Evolutionary conservation across 768 basidiomycete species (phyloP).

Genomic region (Mycena leptocephala): DNA sequence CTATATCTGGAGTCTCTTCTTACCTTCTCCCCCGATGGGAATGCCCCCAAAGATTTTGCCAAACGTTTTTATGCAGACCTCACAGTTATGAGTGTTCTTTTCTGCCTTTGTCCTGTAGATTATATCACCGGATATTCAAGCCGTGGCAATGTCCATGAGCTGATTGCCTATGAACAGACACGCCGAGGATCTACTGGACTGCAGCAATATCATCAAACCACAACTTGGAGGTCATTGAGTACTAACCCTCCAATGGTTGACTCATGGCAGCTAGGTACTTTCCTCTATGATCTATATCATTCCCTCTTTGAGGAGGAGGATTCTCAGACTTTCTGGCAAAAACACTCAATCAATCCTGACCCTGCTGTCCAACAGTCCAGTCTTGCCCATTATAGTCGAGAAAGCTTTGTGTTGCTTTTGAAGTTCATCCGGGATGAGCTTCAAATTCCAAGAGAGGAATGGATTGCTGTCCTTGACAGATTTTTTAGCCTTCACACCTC

Average conservation of each 20-base stretch:
- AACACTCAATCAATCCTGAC: conserved; percentile 15
- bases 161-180: conserved; percentile 37
- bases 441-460: conserved; percentile 41
- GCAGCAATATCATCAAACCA: conserved; percentile 26
- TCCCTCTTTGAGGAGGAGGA: conserved; percentile 56
- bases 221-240: conserved; percentile 30
- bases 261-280: conserved; percentile 48
- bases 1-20: conserved; percentile 63
- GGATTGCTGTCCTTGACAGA: conserved; percentile 51
- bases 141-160: conserved; percentile 59
- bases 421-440: conserved; percentile 46
- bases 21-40: conserved; percentile 40
- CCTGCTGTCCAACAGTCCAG: conserved; percentile 29
- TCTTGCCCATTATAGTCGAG: conserved; percentile 55
- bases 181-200: conserved; percentile 4
- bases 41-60: conserved; percentile 47
- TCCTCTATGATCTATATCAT: conserved; percentile 58
- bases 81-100: conserved; percentile 56
- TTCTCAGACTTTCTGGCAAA: conserved; percentile 37
- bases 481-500: conserved; percentile 38
- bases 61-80: conserved; percentile 57
- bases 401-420: conserved; percentile 56
- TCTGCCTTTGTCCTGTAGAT: conserved; percentile 59
- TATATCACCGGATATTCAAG: conserved; percentile 59
- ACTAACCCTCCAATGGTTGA: conserved; percentile 36